These are phyloP conservation scores for Scheffersomyces titani DNA, from an alignment of 1,139 yeast species.

Conservation along the genomic window DNA sequence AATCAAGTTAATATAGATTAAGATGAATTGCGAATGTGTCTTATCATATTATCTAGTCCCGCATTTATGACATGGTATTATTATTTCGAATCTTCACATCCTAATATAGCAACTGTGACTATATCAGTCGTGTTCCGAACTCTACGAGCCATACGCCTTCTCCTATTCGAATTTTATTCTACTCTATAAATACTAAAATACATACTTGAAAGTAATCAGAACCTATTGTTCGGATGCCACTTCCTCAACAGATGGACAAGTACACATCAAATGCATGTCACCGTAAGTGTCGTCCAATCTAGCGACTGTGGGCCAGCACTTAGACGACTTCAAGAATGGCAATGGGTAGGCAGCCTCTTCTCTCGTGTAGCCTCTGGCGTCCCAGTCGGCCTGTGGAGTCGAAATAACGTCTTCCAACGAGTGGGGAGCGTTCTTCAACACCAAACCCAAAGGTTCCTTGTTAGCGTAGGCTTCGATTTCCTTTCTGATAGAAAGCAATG, in stretches of 20 bases:
- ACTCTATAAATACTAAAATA: neutral
- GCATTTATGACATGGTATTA: too few relatives aligned
- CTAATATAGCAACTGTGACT: too few relatives aligned
- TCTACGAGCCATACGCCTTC: too few relatives aligned
- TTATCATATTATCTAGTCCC: too few relatives aligned
- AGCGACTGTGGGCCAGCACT: conserved; percentile 95
- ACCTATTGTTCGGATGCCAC: conserved; percentile 34
- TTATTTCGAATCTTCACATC: too few relatives aligned
- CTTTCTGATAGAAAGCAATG: conserved; percentile 77
- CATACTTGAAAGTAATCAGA: neutral
- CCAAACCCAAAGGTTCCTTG: conserved; percentile 67
- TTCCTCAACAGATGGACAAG: conserved; percentile 84
- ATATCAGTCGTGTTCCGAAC: too few relatives aligned
- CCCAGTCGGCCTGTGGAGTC: conserved; percentile 65
- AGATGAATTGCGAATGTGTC: too few relatives aligned
- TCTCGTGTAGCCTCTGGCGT: conserved; percentile 81
- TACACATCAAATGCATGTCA: conserved; percentile 88
- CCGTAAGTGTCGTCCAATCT: conserved; percentile 94
- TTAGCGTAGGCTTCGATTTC: conserved; percentile 80
- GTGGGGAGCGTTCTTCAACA: conserved; percentile 91
- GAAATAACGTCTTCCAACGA: conserved; percentile 74
- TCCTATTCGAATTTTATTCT: neutral
- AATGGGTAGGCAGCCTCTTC: conserved; percentile 94
- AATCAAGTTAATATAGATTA: too few relatives aligned
- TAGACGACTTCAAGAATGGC: conserved; percentile 66